phyloP scores from a whole-genome alignment of 1,284 basidiomycete genomes.

The Pseudozyma sp. region DNA sequence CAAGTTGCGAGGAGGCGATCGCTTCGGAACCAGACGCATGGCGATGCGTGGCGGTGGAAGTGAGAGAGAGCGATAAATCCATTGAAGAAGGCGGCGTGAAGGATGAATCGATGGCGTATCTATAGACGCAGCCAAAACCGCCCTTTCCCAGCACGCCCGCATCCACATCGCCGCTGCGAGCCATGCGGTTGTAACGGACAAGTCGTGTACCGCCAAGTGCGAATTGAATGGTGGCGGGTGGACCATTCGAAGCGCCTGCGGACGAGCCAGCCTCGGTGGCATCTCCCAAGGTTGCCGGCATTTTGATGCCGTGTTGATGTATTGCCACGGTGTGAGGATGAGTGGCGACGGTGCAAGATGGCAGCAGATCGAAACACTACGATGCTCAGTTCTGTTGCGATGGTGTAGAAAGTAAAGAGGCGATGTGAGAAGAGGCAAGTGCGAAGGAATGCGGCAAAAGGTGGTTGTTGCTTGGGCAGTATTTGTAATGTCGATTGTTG shows the following conservation, averaged over 20 bases:
- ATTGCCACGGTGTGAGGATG: too few species aligned
- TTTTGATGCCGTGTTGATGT: background rate
- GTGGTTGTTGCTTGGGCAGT: too few species aligned
- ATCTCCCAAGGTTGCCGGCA: background rate
- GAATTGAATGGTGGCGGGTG: slow-evolving; percentile 36
- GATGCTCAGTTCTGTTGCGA: too few species aligned
- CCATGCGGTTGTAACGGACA: slow-evolving; percentile 42
- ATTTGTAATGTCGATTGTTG: too few species aligned
- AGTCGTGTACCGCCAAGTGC: slow-evolving; percentile 17
- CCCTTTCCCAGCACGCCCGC: slow-evolving; percentile 45
- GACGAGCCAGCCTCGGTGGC: slow-evolving; percentile 10
- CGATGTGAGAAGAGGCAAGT: too few species aligned
- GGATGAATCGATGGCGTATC: slow-evolving; percentile 45
- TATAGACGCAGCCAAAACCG: slow-evolving; percentile 53
- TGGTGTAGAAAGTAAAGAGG: too few species aligned
- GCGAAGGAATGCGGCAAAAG: too few species aligned
- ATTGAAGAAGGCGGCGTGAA: slow-evolving; percentile 47
- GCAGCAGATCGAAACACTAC: too few species aligned
- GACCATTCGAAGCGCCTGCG: slow-evolving; percentile 15
- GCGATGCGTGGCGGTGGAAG: slow-evolving; percentile 9
- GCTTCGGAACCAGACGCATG: slow-evolving; percentile 12
- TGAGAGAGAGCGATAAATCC: slow-evolving; percentile 28
- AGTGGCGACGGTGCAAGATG: too few species aligned
- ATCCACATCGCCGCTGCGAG: slow-evolving; percentile 31
- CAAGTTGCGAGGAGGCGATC: background rate